Conservation (phyloP, 2,329 filamentous ascomycete species). For the Clathrospora elynae region DNA sequence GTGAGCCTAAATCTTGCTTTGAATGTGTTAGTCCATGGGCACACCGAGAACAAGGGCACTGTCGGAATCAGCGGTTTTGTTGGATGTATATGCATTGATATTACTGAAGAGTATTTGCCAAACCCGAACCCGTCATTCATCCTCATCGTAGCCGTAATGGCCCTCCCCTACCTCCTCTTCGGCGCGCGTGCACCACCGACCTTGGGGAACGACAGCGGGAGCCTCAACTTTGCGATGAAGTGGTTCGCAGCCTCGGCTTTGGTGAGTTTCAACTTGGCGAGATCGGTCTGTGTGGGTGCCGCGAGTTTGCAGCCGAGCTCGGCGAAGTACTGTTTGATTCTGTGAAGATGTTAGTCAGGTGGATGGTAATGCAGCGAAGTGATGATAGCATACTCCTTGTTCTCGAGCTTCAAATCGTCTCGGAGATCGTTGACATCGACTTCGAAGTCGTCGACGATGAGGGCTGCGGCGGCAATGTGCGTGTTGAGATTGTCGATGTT, state of each 20-base stretch:
- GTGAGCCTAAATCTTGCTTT: no score
- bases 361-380: no score
- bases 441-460: conserved; percentile 74
- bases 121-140: no score
- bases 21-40: no score
- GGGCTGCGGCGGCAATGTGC: conserved; percentile 72
- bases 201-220: conserved; percentile 86
- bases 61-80: no score
- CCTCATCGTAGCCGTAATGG: no score
- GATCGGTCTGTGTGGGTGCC: conserved; percentile 54
- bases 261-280: conserved; percentile 60
- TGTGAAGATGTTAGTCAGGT: conserved; percentile 28
- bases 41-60: no score
- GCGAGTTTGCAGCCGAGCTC: conserved; percentile 74
- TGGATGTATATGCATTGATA: no score
- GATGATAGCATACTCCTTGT: conserved; percentile 58
- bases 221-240: conserved; percentile 69
- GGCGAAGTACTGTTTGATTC: conserved; percentile 70
- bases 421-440: conserved; percentile 72
- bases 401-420: conserved; percentile 73
- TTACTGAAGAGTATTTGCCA: no score
- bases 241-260: conserved; percentile 66
- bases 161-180: no score
- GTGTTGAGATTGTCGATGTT: conserved; percentile 74
- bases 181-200: conserved; percentile 29